phyloP scores from a whole-genome alignment of 768 basidiomycete genomes.

The Suillus subaureus region DNA sequence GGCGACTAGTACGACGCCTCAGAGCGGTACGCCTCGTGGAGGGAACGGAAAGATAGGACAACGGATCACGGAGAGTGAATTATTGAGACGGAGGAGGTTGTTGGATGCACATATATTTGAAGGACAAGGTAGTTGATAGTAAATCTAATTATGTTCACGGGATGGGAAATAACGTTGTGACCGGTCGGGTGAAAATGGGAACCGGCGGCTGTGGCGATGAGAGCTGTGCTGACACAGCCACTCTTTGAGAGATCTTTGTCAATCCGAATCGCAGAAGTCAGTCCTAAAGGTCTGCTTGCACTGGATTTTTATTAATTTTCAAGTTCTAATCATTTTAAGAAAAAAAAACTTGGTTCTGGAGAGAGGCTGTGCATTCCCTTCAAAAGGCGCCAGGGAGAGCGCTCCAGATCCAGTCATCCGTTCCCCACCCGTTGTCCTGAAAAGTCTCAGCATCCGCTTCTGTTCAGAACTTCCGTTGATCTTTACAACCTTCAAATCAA shows the following conservation, averaged over 20 bases:
- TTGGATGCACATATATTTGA: slow-evolving; percentile 72
- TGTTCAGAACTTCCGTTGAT: slow-evolving; percentile 31
- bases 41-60: slow-evolving; percentile 54
- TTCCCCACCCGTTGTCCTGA: slow-evolving; percentile 14
- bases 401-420: slow-evolving; percentile 7
- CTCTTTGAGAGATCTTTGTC: slow-evolving; percentile 20
- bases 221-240: slow-evolving; percentile 39
- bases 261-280: background rate
- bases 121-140: slow-evolving; percentile 10
- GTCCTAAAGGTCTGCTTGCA: slow-evolving; percentile 26
- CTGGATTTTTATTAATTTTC: slow-evolving; percentile 19
- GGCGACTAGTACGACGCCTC: background rate
- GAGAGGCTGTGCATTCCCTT: slow-evolving; percentile 24
- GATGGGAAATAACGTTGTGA: background rate
- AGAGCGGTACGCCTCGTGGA: slow-evolving; percentile 33
- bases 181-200: background rate
- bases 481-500: slow-evolving; percentile 33
- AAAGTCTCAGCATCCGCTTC: slow-evolving; percentile 26
- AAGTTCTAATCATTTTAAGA: background rate
- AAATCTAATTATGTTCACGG: background rate
- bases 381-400: slow-evolving; percentile 21
- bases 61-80: slow-evolving; percentile 74
- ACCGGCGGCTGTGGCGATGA: background rate
- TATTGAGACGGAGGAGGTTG: slow-evolving; percentile 78
- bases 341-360: too few species aligned